These are phyloP conservation scores for Penicillium paradoxum DNA, from an alignment of 495 filamentous ascomycete species.

Conservation along the genomic window DNA sequence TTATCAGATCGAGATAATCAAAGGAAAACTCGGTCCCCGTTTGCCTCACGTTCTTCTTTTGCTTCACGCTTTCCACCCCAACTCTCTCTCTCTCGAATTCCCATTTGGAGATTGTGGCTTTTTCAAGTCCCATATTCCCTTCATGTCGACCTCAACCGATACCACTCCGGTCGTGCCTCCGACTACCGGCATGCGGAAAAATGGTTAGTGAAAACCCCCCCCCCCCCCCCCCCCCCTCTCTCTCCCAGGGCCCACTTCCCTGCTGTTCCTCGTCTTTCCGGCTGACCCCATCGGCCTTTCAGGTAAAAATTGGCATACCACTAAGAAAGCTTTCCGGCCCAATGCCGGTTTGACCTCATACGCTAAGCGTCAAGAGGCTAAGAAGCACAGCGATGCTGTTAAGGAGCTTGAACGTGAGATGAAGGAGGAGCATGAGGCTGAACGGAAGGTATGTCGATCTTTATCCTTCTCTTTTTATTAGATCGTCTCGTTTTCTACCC, in stretches of 20 bases:
- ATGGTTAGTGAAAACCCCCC: constrained; percentile 33
- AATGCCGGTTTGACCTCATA: constrained; percentile 70
- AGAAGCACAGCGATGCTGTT: constrained; percentile 60
- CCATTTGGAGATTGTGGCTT: not conserved
- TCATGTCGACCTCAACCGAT: constrained; percentile 23
- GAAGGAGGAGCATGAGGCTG: constrained; percentile 90
- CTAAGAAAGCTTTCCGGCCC: constrained; percentile 83
- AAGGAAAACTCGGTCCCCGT: constrained; percentile 14
- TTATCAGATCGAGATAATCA: constrained; percentile 33
- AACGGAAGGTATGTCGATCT: constrained; percentile 62
- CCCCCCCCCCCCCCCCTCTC: too few species aligned
- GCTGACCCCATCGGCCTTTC: constrained; percentile 22
- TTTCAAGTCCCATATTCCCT: not conserved
- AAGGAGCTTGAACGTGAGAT: constrained; percentile 92
- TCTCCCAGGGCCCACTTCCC: constrained; percentile 7
- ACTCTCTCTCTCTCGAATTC: not conserved
- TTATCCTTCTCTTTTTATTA: not conserved
- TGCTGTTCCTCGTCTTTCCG: constrained; percentile 10
- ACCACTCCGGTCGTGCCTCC: constrained; percentile 15
- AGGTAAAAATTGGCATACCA: constrained; percentile 93
- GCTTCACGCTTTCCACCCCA: not conserved
- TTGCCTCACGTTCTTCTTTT: constrained; percentile 2
- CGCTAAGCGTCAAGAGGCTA: constrained; percentile 62
- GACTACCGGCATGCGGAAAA: constrained; percentile 42
- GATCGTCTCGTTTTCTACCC: not conserved